phyloP scores from a whole-genome alignment of 2,329 filamentous ascomycete species.

The Venturia pyrina region DNA sequence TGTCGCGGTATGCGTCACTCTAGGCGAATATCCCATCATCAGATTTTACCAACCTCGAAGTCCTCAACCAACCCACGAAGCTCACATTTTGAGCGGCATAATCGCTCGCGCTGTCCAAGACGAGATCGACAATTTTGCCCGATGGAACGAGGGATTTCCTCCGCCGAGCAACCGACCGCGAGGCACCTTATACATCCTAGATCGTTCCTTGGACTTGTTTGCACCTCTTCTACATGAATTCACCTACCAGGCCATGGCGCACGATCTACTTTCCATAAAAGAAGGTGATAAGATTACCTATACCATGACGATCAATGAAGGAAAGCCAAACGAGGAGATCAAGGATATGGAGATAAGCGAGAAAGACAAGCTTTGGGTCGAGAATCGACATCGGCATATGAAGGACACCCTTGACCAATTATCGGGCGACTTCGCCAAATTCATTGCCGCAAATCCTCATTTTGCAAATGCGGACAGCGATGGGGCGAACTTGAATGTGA shows the following conservation, averaged over 20 bases:
- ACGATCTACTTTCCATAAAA: conserved; percentile 80
- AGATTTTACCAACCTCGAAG: conserved; percentile 75
- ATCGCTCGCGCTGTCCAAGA: conserved; percentile 85
- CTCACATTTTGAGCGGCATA: conserved; percentile 75
- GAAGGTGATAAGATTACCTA: conserved; percentile 86
- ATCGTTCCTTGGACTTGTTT: conserved; percentile 85
- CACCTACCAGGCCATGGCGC: conserved; percentile 96
- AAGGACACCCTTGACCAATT: conserved; percentile 93
- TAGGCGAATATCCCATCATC: conserved; percentile 91
- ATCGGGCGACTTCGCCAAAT: conserved; percentile 85
- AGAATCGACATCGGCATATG: conserved; percentile 93
- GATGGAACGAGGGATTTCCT: conserved; percentile 76
- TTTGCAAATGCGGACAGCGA: conserved; percentile 55
- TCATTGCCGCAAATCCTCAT: conserved; percentile 82
- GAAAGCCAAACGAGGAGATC: conserved; percentile 57
- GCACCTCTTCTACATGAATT: conserved; percentile 90
- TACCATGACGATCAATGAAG: conserved; percentile 68
- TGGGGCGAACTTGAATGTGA: conserved; percentile 67
- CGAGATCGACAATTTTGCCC: conserved; percentile 79
- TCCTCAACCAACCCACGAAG: conserved; percentile 70
- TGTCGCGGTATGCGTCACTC: conserved; percentile 73
- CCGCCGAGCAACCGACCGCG: conserved; percentile 68
- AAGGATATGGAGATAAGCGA: conserved; percentile 90
- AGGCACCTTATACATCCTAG: conserved; percentile 75
- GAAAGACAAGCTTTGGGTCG: conserved; percentile 88